Evolutionary conservation across 768 basidiomycete genomes (phyloP), one percentile per base, ranked within the genome.

Genomic region (Phanerochaete sordida): DNA sequence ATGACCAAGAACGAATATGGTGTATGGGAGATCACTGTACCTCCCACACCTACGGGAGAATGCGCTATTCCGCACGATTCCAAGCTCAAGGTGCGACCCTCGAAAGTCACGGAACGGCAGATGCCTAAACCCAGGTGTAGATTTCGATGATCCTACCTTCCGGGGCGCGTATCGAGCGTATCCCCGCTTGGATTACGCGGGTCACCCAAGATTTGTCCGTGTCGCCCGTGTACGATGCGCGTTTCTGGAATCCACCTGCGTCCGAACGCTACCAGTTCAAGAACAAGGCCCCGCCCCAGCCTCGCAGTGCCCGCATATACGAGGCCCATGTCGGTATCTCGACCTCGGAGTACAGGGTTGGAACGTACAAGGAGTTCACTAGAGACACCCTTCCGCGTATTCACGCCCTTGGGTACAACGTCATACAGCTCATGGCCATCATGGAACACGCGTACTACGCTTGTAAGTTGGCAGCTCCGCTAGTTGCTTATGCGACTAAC

Each of bases 391-490:
- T 99, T 21, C 91, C 91, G 47, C 81, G 95, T 62, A 98, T 99
- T 72, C 87, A 87, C 72, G 85, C 85, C 59, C 81, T 98, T 26
- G 97, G 95, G 9, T 99, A 99, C 76, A 99, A 98, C 71, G 85
- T 87, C 56, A 98, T 99, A 63, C 97, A 99, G 75, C 81, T 98
- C 66, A 99, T 99, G 97, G 97, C 93, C 16, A 80, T 97, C 61
- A 95, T 97, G 93, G 95, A 97, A 72, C 95, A 98, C 70, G 91
- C 95, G 2, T 98, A 98, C 73, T 98, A 98, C 74, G 95, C 95
- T 63, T 98, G 94, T 95, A 66, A 67, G 90, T 75, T 58, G 23
- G 23, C 24, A 1, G 3, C 24, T 6, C 21, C 49, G 16, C 19
- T 43, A 1, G 48, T 46, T 46, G 1, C 33, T 24, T 12, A 8